Percentiles rank a stretch among this genome's conserved stretches.
These are phyloP conservation scores for Babesia ovis DNA, from an alignment of 169 alveolate genomes.

Conservation along the genomic window DNA sequence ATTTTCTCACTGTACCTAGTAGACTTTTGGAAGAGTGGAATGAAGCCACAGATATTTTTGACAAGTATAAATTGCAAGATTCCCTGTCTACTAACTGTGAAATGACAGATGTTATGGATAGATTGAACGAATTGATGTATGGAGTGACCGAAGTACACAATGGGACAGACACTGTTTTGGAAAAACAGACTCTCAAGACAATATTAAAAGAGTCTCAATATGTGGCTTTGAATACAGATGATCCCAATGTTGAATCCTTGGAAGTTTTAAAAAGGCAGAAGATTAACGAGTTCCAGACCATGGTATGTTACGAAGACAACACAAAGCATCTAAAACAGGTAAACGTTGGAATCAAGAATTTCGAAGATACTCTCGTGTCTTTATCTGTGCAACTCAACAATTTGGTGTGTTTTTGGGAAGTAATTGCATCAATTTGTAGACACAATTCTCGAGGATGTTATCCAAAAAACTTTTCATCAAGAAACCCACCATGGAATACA, in stretches of 20 bases:
- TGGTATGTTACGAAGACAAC: neutral
- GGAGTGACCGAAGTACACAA: neutral
- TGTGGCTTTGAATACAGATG: neutral
- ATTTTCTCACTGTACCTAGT: no score
- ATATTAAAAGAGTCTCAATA: conserved; percentile 19
- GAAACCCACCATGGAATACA: neutral
- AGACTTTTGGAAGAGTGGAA: conserved; percentile 59
- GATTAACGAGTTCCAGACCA: conserved; percentile 47
- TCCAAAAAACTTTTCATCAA: conserved; percentile 14
- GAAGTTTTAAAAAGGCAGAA: conserved; percentile 16
- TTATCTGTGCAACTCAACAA: conserved; percentile 37
- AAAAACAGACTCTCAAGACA: neutral
- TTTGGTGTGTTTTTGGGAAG: conserved; percentile 15
- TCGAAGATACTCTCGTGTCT: conserved; percentile 34
- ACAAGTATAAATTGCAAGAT: conserved; percentile 17
- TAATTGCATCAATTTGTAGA: neutral
- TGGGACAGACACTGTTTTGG: neutral
- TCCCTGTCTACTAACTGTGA: conserved; percentile 6
- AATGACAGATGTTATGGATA: conserved; percentile 39
- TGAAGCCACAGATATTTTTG: conserved; percentile 35
- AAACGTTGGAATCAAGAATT: conserved; percentile 34
- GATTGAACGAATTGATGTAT: conserved; percentile 35
- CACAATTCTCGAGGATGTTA: conserved; percentile 16
- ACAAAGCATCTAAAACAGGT: conserved; percentile 1
- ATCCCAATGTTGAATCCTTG: neutral